Evolutionary conservation across 192 early-diverging fungal genomes (phyloP).

Genomic region (Phycomyces nitens): DNA sequence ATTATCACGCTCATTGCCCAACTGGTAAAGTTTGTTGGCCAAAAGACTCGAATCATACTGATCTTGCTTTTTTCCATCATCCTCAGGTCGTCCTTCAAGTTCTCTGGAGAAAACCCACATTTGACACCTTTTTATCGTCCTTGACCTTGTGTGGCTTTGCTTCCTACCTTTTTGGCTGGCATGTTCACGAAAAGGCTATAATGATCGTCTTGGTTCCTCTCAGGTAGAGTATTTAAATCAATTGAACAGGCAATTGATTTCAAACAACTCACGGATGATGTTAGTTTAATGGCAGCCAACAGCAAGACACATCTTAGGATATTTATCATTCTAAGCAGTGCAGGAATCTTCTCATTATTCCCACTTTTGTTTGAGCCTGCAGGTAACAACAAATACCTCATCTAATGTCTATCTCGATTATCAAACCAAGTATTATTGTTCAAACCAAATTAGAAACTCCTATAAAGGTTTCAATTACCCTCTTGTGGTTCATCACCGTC

Average conservation of each 20-base stretch:
- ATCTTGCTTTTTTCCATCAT: not conserved
- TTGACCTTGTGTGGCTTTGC: slow-evolving; percentile 79
- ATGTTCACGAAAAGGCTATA: slow-evolving; percentile 97
- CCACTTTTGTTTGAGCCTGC: slow-evolving; percentile 64
- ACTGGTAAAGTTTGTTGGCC: slow-evolving; percentile 41
- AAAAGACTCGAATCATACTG: not conserved
- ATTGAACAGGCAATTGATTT: no score
- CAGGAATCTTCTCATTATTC: slow-evolving; percentile 65
- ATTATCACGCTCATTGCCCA: slow-evolving; percentile 70
- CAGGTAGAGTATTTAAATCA: slow-evolving; percentile 36
- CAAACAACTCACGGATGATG: no score
- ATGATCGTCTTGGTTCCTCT: slow-evolving; percentile 72
- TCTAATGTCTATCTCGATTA: no score
- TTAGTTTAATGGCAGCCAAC: slow-evolving; percentile 48
- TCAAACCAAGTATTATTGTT: no score
- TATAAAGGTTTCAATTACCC: slow-evolving; percentile 26
- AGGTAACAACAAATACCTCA: slow-evolving; percentile 42
- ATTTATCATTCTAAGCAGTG: slow-evolving; percentile 58
- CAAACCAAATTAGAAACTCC: slow-evolving; percentile 29
- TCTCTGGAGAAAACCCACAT: slow-evolving; percentile 54
- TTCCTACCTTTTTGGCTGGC: slow-evolving; percentile 95
- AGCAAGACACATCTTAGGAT: slow-evolving; percentile 48
- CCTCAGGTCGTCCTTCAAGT: slow-evolving; percentile 49
- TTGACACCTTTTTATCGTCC: slow-evolving; percentile 62
- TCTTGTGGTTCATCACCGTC: slow-evolving; percentile 29